Evolutionary conservation across 129 eudicot species (phyloP).

Genomic region (Ambrosia trifida): DNA sequence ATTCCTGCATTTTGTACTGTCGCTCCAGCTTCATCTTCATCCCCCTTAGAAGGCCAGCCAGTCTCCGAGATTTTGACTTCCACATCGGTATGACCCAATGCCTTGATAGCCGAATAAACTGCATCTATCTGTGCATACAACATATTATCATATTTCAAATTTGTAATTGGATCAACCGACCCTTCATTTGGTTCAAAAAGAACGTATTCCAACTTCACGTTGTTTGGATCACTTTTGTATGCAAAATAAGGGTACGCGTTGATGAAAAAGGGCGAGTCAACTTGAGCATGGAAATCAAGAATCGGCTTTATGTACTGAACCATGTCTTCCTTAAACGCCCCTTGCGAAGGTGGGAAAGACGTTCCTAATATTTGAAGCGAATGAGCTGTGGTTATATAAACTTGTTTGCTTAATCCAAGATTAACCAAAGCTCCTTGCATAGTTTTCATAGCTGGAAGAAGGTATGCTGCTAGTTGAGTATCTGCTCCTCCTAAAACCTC

Average conservation of each 20-base stretch:
- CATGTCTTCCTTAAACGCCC: constrained; percentile 61
- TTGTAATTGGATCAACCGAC: constrained; percentile 54
- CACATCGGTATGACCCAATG: constrained; percentile 73
- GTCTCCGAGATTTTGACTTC: constrained; percentile 82
- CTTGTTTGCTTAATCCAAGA: constrained; percentile 60
- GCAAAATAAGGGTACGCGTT: constrained; percentile 94
- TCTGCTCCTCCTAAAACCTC: constrained; percentile 62
- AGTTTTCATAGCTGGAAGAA: constrained; percentile 84
- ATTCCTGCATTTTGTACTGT: constrained; percentile 72
- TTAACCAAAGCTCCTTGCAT: constrained; percentile 57
- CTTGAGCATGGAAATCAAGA: constrained; percentile 65
- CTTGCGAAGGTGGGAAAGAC: constrained; percentile 90
- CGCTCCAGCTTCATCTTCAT: constrained; percentile 80
- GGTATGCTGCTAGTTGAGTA: constrained; percentile 41
- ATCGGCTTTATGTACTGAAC: constrained; percentile 65
- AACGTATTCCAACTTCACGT: constrained; percentile 64
- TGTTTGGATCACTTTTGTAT: constrained; percentile 62
- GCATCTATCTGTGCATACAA: constrained; percentile 97
- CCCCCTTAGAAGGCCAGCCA: constrained; percentile 99
- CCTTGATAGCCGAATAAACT: constrained; percentile 83
- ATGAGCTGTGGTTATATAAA: constrained; percentile 82
- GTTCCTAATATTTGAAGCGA: constrained; percentile 57
- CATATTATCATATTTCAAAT: constrained; percentile 90
- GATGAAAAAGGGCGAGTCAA: constrained; percentile 74
- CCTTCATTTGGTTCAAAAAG: constrained; percentile 78